Conservation (phyloP, 139 green algal species). For the Coccomyxa sp. region DNA sequence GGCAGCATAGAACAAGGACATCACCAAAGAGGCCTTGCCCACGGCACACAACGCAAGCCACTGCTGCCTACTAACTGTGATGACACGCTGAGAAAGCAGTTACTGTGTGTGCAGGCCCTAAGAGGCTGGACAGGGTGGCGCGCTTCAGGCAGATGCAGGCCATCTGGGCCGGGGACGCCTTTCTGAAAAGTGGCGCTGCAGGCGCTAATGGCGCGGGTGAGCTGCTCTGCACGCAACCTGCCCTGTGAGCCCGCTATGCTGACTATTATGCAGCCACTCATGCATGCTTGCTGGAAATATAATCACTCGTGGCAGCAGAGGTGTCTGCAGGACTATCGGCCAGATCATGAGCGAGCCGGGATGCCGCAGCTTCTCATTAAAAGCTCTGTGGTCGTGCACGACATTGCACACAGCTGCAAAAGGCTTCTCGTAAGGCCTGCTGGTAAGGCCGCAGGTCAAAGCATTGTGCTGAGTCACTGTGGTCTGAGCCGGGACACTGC, state of each 20-base stretch:
- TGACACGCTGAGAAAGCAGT: too few species aligned
- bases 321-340: neutral
- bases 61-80: too few species aligned
- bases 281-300: neutral
- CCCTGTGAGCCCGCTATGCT: neutral
- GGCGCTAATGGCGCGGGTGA: neutral
- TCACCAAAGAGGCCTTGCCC: too few species aligned
- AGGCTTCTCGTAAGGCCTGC: too few species aligned
- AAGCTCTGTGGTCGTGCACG: neutral
- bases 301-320: neutral
- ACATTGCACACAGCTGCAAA: neutral
- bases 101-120: neutral
- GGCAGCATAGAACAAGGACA: too few species aligned
- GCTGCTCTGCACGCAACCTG: neutral
- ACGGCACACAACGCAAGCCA: too few species aligned
- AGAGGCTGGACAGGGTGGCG: neutral
- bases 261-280: neutral
- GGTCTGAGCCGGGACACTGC: neutral
- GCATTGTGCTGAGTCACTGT: neutral
- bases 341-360: too few species aligned
- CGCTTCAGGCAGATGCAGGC: slow-evolving; percentile 1
- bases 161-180: neutral
- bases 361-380: too few species aligned
- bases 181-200: neutral
- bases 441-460: neutral